Evolutionary conservation across 495 filamentous ascomycete species (phyloP), one percentile per base, ranked within the genome.

Genomic region (Penicillium taxi): DNA sequence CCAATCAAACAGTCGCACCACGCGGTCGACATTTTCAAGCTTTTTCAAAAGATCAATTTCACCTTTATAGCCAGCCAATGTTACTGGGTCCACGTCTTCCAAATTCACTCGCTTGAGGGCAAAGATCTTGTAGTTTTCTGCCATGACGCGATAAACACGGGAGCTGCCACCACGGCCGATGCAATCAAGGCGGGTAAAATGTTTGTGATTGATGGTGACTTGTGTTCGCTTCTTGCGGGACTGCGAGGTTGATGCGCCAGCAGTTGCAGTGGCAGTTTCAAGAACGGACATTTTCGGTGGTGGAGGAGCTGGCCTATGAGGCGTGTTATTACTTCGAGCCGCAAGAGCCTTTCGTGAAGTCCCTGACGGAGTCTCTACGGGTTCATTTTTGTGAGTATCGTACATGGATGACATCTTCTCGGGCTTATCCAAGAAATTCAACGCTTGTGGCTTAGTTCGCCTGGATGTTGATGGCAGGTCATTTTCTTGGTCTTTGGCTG

Each of bases 201-300:
- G 75, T 53, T 91, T 93, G 53, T 86, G 85, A 53, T 98, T 98
- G 34, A 98, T 83, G 6, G 79, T 75, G 11, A 96, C 74, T 39
- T 84, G 74, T 22, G 81, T 82, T 30, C 84, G 77, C 44, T 85
- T 86, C 60, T 82, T 87, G 28, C 75, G 64, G 14, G 75, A 68
- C 28, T 81, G 81, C 22, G 81, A 80, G 16, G 79, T 75, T 2
- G 82, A 77, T 8, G 86, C 82, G 9, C 88, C 89, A 18, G 79
- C 88, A 3, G 78, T 78, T 18, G 86, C 81, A 4, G 91, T 95
- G 7, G 87, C 91, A 5, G 90, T 84, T 34, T 96, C 86, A 4
- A 95, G 66, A 11, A 95, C 82, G 1, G 85, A 90, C 90, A 96
- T 96, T 53, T 94, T 96, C 0, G 91, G 91, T 1, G 86, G 82